Conservation (phyloP, 129 eudicot genomes). For the Pulicaria dysenterica region DNA sequence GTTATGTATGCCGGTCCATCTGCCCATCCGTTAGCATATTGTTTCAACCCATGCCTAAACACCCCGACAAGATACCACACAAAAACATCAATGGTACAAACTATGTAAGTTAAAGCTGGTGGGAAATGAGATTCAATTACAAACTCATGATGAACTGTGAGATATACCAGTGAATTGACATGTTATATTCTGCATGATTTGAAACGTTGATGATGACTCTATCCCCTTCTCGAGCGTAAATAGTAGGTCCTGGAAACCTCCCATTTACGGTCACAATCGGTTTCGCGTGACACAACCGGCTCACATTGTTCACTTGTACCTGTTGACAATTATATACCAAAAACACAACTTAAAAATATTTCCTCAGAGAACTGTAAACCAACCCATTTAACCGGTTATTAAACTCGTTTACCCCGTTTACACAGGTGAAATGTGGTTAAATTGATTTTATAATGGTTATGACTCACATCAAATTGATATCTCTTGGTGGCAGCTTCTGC, state of each 20-base stretch:
- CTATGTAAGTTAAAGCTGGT: too few relatives aligned
- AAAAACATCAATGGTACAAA: not conserved
- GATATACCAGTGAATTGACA: conserved; percentile 52
- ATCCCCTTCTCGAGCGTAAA: conserved; percentile 56
- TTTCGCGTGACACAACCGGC: conserved; percentile 58
- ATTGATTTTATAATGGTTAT: not conserved
- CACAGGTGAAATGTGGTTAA: not conserved
- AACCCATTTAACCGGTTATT: too few relatives aligned
- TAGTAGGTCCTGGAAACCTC: conserved; percentile 55
- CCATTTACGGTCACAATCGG: conserved; percentile 54
- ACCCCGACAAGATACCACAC: not conserved
- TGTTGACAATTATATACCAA: conserved; percentile 1
- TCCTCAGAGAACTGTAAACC: too few relatives aligned
- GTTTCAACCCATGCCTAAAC: conserved; percentile 55
- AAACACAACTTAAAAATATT: not conserved
- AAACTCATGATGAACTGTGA: not conserved
- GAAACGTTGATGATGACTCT: conserved; percentile 48
- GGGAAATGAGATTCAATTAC: not conserved
- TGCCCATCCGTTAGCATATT: conserved; percentile 55
- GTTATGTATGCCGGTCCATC: conserved; percentile 58
- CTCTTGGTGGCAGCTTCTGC: conserved; percentile 49
- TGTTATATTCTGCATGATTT: conserved; percentile 41
- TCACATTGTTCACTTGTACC: conserved; percentile 58
- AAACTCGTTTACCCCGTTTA: too few relatives aligned
- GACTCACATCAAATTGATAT: conserved; percentile 53